Percentiles rank a stretch among this genome's conserved stretches.
Evolutionary conservation across 2,329 filamentous ascomycete species (phyloP).

Genomic region (Fusarium goolgardi): DNA sequence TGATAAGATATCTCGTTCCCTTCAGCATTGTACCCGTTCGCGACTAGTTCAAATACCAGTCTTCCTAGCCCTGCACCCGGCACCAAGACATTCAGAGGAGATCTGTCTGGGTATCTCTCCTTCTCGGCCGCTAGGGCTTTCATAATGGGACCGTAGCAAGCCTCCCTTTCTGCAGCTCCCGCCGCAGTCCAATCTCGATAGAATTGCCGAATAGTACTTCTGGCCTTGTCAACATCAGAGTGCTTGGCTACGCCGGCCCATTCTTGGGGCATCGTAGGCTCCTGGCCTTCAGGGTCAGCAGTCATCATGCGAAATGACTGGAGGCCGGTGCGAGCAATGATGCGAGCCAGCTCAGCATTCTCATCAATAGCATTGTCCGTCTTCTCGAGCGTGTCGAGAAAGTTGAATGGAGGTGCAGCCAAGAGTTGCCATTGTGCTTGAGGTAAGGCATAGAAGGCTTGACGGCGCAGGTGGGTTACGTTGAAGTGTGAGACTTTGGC

Average conservation of each 20-base stretch:
- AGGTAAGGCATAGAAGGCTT: constrained; percentile 92
- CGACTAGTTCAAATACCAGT: constrained; percentile 87
- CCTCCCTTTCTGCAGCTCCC: constrained; percentile 78
- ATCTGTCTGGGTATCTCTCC: constrained; percentile 45
- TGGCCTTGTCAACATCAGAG: constrained; percentile 87
- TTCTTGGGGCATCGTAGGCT: constrained; percentile 64
- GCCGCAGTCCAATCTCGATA: constrained; percentile 94
- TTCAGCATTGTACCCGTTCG: constrained; percentile 77
- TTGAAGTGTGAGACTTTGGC: constrained; percentile 87
- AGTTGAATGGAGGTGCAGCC: constrained; percentile 82
- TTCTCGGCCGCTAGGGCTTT: constrained; percentile 68
- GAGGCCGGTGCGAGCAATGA: constrained; percentile 78
- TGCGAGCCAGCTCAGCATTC: constrained; percentile 85
- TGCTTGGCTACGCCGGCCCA: constrained; percentile 79
- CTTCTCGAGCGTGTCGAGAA: constrained; percentile 79
- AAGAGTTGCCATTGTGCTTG: constrained; percentile 86
- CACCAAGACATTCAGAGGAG: constrained; percentile 76
- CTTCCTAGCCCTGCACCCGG: constrained; percentile 91
- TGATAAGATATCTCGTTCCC: constrained; percentile 98
- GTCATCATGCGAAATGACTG: constrained; percentile 70
- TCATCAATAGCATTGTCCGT: constrained; percentile 89
- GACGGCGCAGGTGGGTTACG: constrained; percentile 88
- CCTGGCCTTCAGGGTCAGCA: constrained; percentile 52
- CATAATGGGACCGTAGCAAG: constrained; percentile 81
- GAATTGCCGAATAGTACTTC: constrained; percentile 91